Conservation (phyloP, 352 stramenopile genomes). For the Hyaloperonospora brassicae region DNA sequence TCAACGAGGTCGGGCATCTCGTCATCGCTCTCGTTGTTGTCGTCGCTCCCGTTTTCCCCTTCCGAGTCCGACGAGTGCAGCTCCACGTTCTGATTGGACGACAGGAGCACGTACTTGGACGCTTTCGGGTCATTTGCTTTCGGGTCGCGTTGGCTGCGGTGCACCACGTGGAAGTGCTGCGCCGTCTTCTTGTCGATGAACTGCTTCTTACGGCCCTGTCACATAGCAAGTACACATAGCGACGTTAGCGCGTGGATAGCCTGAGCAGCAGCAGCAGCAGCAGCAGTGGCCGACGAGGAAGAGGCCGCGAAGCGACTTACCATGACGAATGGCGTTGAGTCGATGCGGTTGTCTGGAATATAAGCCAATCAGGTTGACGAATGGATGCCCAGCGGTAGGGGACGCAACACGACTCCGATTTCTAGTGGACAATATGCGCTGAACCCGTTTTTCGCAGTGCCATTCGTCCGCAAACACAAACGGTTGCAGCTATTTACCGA, state of each 20-base stretch:
- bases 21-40: slow-evolving; percentile 35
- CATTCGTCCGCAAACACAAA: no score
- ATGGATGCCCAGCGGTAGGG: no score
- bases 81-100: slow-evolving; percentile 54
- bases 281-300: no score
- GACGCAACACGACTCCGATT: no score
- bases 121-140: slow-evolving; percentile 71
- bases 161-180: slow-evolving; percentile 83
- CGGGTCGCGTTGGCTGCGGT: slow-evolving; percentile 77
- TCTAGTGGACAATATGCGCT: no score
- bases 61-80: slow-evolving; percentile 47
- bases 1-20: slow-evolving; percentile 49
- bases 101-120: slow-evolving; percentile 80
- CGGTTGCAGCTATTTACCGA: no score
- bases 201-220: slow-evolving; percentile 61
- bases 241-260: slow-evolving; percentile 2
- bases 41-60: slow-evolving; percentile 30
- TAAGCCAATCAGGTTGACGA: no score
- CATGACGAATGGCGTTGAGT: no score
- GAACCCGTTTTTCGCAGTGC: no score
- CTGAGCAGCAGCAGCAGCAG: background rate
- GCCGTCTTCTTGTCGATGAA: slow-evolving; percentile 85
- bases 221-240: background rate
- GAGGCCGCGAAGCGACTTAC: background rate
- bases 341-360: no score